Conservation (phyloP, 148 eudicot genomes). For the Salicornia ramosissima region DNA sequence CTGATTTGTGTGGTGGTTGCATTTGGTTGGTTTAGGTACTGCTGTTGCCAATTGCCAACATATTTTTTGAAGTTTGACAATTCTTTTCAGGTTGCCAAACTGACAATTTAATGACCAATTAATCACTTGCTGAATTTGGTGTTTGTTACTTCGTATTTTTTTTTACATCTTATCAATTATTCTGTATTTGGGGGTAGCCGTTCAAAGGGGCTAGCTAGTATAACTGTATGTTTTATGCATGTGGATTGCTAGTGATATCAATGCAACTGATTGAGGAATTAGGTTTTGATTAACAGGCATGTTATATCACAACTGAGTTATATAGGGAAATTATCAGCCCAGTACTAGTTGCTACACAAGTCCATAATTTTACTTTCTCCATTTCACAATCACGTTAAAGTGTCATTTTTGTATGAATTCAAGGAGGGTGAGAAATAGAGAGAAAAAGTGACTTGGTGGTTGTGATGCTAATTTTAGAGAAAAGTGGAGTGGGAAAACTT, state of each 20-base stretch:
- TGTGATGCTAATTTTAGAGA: too few relatives aligned
- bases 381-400: neutral
- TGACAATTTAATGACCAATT: neutral
- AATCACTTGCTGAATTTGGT: neutral
- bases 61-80: too few relatives aligned
- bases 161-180: neutral
- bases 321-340: neutral
- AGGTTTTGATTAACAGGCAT: neutral
- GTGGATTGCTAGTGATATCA: too few relatives aligned
- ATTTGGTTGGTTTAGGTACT: too few relatives aligned
- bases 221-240: too few relatives aligned
- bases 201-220: too few relatives aligned
- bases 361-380: neutral
- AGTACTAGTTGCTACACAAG: neutral
- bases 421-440: too few relatives aligned
- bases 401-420: too few relatives aligned
- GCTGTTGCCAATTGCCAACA: too few relatives aligned
- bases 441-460: too few relatives aligned
- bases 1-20: neutral
- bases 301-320: neutral
- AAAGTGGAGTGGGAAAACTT: too few relatives aligned
- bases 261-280: neutral
- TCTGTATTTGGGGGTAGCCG: neutral
- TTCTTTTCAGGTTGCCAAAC: too few relatives aligned
- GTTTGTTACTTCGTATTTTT: neutral